phyloP scores from a whole-genome alignment of 2,329 filamentous ascomycete genomes.

The Alternaria burnsii region DNA sequence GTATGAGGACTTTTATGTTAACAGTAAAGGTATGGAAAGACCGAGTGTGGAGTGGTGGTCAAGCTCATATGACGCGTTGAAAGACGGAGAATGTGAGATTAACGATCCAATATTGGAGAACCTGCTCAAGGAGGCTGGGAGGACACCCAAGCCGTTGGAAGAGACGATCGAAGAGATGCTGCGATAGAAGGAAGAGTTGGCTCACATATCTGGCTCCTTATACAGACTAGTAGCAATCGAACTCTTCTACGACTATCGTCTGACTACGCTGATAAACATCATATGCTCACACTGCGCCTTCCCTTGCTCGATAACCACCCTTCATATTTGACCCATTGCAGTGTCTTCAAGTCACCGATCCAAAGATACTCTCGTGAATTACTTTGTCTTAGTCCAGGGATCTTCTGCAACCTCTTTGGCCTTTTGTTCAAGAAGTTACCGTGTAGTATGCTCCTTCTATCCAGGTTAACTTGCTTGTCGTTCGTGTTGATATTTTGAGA shows the following conservation, averaged over 20 bases:
- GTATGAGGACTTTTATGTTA: conserved; percentile 53
- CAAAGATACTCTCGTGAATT: not conserved
- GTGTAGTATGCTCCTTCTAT: not conserved
- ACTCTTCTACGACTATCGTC: not conserved
- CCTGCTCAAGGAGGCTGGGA: conserved; percentile 47
- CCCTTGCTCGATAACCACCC: not conserved
- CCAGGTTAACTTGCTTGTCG: not conserved
- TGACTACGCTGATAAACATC: not conserved
- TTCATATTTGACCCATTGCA: not conserved
- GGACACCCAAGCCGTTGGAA: conserved; percentile 50
- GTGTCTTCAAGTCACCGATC: not conserved
- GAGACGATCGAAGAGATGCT: conserved; percentile 55
- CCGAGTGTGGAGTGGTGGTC: conserved; percentile 57
- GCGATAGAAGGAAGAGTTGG: not conserved
- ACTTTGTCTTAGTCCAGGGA: not conserved
- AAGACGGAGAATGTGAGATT: conserved; percentile 54
- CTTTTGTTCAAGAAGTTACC: not conserved
- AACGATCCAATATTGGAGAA: conserved; percentile 53
- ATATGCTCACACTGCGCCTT: not conserved
- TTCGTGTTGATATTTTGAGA: not conserved
- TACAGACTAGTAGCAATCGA: not conserved
- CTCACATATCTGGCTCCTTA: not conserved
- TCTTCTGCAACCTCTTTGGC: not conserved
- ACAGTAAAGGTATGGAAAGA: conserved; percentile 48
- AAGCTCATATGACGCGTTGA: conserved; percentile 55